A percentile compares a stretch with the other conserved stretches of the same genome.
These are phyloP conservation scores for Sicyos baderoa DNA, from an alignment of 306 rosid genomes.

Conservation along the genomic window DNA sequence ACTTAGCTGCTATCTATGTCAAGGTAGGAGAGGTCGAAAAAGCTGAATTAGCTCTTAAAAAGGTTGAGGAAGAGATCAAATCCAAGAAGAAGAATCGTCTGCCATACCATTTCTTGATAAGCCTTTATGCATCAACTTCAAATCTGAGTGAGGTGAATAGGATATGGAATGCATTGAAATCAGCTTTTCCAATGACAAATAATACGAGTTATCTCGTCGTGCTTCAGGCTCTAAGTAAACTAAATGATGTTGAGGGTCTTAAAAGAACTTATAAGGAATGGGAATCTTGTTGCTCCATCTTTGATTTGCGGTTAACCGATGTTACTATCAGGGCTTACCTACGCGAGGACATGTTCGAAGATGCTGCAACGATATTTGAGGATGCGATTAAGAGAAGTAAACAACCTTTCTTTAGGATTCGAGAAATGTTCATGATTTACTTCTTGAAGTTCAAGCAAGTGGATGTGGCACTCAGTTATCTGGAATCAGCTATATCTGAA, in stretches of 20 bases:
- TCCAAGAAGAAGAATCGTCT: slow-evolving; percentile 31
- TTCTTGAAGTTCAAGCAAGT: slow-evolving; percentile 36
- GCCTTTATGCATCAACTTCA: slow-evolving; percentile 56
- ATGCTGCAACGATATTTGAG: slow-evolving; percentile 46
- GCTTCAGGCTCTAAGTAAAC: slow-evolving; percentile 61
- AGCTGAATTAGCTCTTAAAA: slow-evolving; percentile 49
- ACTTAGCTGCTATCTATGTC: slow-evolving; percentile 58
- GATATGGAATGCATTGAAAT: slow-evolving; percentile 52
- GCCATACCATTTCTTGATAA: slow-evolving; percentile 52
- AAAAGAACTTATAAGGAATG: slow-evolving; percentile 53
- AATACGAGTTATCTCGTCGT: slow-evolving; percentile 51
- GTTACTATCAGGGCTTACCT: slow-evolving; percentile 46
- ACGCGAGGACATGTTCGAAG: slow-evolving; percentile 41
- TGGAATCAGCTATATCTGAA: slow-evolving; percentile 44
- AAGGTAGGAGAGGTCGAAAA: slow-evolving; percentile 51
- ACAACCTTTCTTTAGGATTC: slow-evolving; percentile 44
- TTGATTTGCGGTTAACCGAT: slow-evolving; percentile 46
- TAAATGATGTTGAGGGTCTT: slow-evolving; percentile 52
- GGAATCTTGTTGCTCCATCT: slow-evolving; percentile 44
- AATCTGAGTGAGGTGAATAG: slow-evolving; percentile 52
- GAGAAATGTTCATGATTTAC: slow-evolving; percentile 50
- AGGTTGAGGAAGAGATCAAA: slow-evolving; percentile 37
- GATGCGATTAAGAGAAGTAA: slow-evolving; percentile 37
- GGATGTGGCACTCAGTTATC: slow-evolving; percentile 46
- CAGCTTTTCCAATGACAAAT: slow-evolving; percentile 37